Evolutionary conservation across 2,329 filamentous ascomycete species (phyloP).

Genomic region (Aspergillus sp.): DNA sequence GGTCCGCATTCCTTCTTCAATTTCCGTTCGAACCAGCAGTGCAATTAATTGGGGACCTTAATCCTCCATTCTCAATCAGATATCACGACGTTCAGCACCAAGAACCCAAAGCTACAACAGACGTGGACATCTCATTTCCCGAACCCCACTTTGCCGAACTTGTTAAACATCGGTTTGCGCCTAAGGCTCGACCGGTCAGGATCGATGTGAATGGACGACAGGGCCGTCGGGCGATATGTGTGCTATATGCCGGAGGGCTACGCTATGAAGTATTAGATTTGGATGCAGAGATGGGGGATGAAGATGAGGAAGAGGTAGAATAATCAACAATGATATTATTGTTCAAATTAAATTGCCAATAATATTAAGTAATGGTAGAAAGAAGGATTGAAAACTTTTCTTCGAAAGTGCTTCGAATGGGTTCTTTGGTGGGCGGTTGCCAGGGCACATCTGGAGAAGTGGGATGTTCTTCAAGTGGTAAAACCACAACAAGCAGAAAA

Average conservation of each 20-base stretch:
- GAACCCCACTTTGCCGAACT: slow-evolving; percentile 20
- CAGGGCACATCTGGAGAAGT: slow-evolving; percentile 27
- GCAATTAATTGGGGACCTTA: slow-evolving; percentile 4
- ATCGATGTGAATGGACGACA: slow-evolving; percentile 58
- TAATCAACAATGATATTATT: slow-evolving; percentile 3
- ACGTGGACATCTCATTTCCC: slow-evolving; percentile 21
- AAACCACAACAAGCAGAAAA: slow-evolving; percentile 39
- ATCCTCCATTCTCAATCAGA: slow-evolving; percentile 17
- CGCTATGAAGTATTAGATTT: slow-evolving; percentile 59
- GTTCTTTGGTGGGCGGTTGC: slow-evolving; percentile 25
- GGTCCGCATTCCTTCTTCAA: slow-evolving; percentile 34
- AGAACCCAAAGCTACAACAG: slow-evolving; percentile 14
- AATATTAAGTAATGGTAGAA: neutral
- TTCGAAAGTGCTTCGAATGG: neutral
- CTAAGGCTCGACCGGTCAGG: slow-evolving; percentile 48
- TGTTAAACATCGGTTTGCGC: slow-evolving; percentile 50
- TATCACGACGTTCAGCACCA: slow-evolving; percentile 20
- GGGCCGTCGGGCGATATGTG: slow-evolving; percentile 53
- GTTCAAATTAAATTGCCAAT: neutral
- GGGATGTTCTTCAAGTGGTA: slow-evolving; percentile 28
- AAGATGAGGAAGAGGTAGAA: slow-evolving; percentile 27
- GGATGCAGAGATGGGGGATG: slow-evolving; percentile 43
- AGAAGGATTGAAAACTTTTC: neutral
- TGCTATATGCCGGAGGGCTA: slow-evolving; percentile 54
- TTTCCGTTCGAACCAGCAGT: slow-evolving; percentile 29